These are phyloP conservation scores for Evansstolkia leycettana DNA, from an alignment of 495 filamentous ascomycete genomes.

Conservation along the genomic window DNA sequence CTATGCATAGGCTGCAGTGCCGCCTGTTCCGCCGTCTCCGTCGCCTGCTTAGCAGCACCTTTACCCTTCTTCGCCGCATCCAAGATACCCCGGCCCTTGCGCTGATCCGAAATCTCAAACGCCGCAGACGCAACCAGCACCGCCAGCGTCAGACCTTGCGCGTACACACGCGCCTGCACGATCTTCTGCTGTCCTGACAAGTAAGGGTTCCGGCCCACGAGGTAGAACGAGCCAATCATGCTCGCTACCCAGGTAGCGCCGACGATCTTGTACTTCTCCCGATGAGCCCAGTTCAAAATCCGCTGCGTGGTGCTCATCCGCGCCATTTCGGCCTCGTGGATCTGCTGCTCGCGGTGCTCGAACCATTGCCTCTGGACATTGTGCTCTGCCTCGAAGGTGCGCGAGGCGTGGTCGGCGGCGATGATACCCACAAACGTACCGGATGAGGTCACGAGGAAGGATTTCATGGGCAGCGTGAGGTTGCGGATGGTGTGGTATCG, in stretches of 20 bases:
- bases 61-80: constrained; percentile 47
- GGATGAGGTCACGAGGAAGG: constrained; percentile 76
- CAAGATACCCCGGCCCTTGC: constrained; percentile 49
- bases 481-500: constrained; percentile 63
- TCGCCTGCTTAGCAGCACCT: constrained; percentile 55
- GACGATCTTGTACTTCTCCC: constrained; percentile 86
- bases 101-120: constrained; percentile 79
- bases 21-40: constrained; percentile 31
- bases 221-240: constrained; percentile 62
- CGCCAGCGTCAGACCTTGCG: constrained; percentile 86
- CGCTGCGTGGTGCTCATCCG: constrained; percentile 44
- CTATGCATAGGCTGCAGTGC: constrained; percentile 54
- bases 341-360: constrained; percentile 47
- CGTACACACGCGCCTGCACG: constrained; percentile 94
- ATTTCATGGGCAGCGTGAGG: constrained; percentile 77
- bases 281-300: constrained; percentile 46
- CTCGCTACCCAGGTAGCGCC: constrained; percentile 70
- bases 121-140: constrained; percentile 79
- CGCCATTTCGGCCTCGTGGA: constrained; percentile 31
- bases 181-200: constrained; percentile 75
- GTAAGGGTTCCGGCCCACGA: constrained; percentile 71
- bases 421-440: constrained; percentile 81
- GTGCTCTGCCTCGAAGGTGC: constrained; percentile 55
- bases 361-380: constrained; percentile 53
- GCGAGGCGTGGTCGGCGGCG: constrained; percentile 67